phyloP scores from a whole-genome alignment of 176 grass and related monocot genomes.

The Pontederia crassipes region DNA sequence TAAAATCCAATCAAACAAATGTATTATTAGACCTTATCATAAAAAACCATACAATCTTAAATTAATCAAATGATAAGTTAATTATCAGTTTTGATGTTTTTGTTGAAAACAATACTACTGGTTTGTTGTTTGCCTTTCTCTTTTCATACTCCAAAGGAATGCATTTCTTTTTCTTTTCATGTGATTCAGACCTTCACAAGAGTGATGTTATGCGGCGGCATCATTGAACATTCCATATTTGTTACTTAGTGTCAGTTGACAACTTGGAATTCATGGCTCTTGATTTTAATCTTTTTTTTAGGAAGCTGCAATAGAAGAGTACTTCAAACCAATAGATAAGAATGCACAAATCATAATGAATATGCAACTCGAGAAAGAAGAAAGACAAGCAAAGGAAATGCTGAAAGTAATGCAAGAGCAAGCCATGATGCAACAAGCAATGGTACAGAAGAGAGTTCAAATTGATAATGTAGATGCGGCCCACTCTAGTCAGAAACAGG shows the following conservation, averaged over 20 bases:
- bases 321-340: slow-evolving; percentile 86
- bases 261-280: background rate
- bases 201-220: too few relatives aligned
- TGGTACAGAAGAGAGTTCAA: slow-evolving; percentile 30
- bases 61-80: too few relatives aligned
- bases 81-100: too few relatives aligned
- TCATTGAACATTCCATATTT: background rate
- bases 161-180: too few relatives aligned
- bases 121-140: too few relatives aligned
- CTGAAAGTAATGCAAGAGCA: slow-evolving; percentile 50
- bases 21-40: too few relatives aligned
- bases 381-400: slow-evolving; percentile 62
- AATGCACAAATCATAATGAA: slow-evolving; percentile 52
- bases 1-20: too few relatives aligned
- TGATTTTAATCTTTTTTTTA: slow-evolving; percentile 19
- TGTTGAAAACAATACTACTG: too few relatives aligned
- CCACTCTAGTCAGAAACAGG: slow-evolving; percentile 14
- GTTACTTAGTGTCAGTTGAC: slow-evolving; percentile 9
- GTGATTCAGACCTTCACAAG: too few relatives aligned
- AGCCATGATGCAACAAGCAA: slow-evolving; percentile 54
- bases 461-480: slow-evolving; percentile 4
- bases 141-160: too few relatives aligned
- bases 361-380: slow-evolving; percentile 87
- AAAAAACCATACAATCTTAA: too few relatives aligned
- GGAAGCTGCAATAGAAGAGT: slow-evolving; percentile 79